These are phyloP conservation scores for Malus fusca DNA, from an alignment of 306 rosid species.

Conservation along the genomic window DNA sequence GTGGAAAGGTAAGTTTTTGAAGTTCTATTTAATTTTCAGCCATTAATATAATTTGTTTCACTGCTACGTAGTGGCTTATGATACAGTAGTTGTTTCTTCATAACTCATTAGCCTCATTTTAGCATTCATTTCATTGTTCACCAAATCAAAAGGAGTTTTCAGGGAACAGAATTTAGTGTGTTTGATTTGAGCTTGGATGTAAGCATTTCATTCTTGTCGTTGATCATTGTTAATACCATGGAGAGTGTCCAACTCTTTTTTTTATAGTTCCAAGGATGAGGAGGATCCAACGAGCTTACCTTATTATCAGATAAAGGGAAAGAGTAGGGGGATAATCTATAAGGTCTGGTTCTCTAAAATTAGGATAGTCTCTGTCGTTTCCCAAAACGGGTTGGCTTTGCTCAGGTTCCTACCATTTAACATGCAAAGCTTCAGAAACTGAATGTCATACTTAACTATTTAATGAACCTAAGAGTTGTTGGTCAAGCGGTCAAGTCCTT, in stretches of 20 bases:
- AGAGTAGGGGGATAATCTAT: too few species aligned
- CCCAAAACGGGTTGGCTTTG: background rate
- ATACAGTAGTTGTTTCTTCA: background rate
- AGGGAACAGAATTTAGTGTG: background rate
- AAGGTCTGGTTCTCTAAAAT: too few species aligned
- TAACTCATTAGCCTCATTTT: background rate
- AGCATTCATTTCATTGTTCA: background rate
- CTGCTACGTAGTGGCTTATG: background rate
- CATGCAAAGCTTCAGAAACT: background rate
- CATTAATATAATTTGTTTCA: background rate
- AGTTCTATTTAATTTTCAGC: background rate
- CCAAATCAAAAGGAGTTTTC: background rate
- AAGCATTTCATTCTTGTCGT: background rate
- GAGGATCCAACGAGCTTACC: too few species aligned
- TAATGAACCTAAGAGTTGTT: too few species aligned
- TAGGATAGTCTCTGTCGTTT: background rate
- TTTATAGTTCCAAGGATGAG: too few species aligned
- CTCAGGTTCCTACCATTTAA: background rate
- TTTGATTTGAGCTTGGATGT: background rate
- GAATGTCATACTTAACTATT: background rate
- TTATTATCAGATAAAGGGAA: too few species aligned
- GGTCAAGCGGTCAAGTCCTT: too few species aligned
- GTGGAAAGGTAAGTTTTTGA: slow-evolving; percentile 39
- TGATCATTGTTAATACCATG: background rate
- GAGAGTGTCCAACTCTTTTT: too few species aligned